phyloP scores from a whole-genome alignment of 2,329 filamentous ascomycete species.

The Beauveria asiatica region DNA sequence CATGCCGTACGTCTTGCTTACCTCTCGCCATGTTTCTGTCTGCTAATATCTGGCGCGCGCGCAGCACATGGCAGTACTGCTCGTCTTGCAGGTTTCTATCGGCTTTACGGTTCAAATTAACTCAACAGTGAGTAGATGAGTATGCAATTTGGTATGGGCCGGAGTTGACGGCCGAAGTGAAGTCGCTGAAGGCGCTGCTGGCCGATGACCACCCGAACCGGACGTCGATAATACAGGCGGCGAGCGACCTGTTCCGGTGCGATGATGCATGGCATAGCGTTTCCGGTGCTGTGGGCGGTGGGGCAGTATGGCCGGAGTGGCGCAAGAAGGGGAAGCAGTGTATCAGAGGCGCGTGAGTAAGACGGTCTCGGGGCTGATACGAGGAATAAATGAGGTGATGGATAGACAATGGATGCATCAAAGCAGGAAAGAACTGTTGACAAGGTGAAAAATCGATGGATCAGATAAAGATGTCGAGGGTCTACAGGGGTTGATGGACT shows the following conservation, averaged over 20 bases:
- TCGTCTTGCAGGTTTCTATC: not conserved
- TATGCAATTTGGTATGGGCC: not conserved
- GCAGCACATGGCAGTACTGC: not conserved
- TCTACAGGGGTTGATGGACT: not conserved
- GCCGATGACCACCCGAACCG: not conserved
- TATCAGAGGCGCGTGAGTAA: slow-evolving; percentile 3
- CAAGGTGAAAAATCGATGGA: not conserved
- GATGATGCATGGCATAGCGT: slow-evolving; percentile 1
- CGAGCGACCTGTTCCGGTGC: slow-evolving; percentile 2
- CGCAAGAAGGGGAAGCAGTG: not conserved
- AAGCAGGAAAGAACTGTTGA: not conserved
- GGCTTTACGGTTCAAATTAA: slow-evolving; percentile 3
- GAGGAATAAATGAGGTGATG: too few relatives aligned
- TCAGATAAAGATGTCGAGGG: too few relatives aligned
- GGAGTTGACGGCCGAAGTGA: not conserved
- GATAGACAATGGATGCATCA: too few relatives aligned
- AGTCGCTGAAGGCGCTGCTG: not conserved
- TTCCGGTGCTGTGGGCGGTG: slow-evolving; percentile 5
- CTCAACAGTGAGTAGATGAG: not conserved
- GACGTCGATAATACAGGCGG: not conserved
- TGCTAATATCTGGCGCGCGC: not conserved
- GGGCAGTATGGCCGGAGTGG: not conserved
- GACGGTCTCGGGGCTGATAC: not conserved
- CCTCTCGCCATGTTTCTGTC: not conserved
- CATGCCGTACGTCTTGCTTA: not conserved